phyloP scores from a whole-genome alignment of 768 basidiomycete genomes.

The Boletus pseudo-olivaceus region DNA sequence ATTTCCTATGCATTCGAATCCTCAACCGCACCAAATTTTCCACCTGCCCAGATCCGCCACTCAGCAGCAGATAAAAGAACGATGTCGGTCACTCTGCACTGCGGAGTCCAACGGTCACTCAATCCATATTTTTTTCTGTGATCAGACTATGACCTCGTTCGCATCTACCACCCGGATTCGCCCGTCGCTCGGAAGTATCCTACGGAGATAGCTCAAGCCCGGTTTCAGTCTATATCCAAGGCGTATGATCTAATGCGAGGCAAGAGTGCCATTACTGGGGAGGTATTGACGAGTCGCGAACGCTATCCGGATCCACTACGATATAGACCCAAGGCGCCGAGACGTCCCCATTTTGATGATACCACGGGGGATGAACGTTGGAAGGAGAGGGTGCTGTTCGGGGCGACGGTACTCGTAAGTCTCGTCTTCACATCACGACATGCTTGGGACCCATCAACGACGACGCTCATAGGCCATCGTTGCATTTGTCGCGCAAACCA shows the following conservation, averaged over 20 bases:
- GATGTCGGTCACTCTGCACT: slow-evolving; percentile 43
- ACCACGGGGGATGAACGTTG: slow-evolving; percentile 51
- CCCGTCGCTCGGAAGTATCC: slow-evolving; percentile 39
- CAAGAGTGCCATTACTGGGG: slow-evolving; percentile 31
- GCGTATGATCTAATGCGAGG: slow-evolving; percentile 67
- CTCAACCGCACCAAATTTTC: slow-evolving; percentile 62
- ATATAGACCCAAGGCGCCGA: slow-evolving; percentile 36
- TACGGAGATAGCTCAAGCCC: slow-evolving; percentile 52
- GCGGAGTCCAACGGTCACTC: neutral
- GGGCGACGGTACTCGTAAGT: slow-evolving; percentile 50
- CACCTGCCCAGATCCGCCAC: slow-evolving; percentile 54
- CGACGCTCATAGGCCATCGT: slow-evolving; percentile 28
- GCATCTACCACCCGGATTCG: slow-evolving; percentile 77
- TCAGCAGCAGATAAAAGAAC: slow-evolving; percentile 50
- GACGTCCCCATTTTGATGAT: slow-evolving; percentile 47
- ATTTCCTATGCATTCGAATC: slow-evolving; percentile 47
- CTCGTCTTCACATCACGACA: neutral
- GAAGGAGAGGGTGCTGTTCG: slow-evolving; percentile 62
- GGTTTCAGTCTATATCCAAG: slow-evolving; percentile 64
- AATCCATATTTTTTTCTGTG: neutral
- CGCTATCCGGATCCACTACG: slow-evolving; percentile 35
- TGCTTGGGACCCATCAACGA: neutral
- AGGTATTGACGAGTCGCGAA: slow-evolving; percentile 13
- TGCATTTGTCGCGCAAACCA: slow-evolving; percentile 34
- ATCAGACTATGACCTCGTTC: slow-evolving; percentile 75